Conservation (phyloP, 352 stramenopile species). For the Pythium volutum region DNA sequence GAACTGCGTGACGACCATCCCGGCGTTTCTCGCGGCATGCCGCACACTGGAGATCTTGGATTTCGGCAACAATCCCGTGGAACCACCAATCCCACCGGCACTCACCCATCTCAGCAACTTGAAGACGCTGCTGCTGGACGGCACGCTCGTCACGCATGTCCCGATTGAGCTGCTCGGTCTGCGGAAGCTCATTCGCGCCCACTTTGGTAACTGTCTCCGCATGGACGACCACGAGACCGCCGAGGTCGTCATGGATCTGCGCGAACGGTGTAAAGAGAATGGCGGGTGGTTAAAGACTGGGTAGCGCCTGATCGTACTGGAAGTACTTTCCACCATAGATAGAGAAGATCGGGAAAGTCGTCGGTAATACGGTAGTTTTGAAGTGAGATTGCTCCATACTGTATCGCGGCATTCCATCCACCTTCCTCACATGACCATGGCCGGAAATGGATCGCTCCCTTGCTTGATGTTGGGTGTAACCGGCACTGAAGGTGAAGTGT, state of each 20-base stretch:
- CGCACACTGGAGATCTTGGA: constrained; percentile 66
- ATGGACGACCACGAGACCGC: constrained; percentile 71
- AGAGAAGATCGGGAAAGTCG: not conserved
- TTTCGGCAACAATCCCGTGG: constrained; percentile 59
- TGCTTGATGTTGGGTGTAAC: no score
- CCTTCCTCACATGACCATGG: no score
- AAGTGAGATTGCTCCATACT: no score
- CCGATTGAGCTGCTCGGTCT: constrained; percentile 66
- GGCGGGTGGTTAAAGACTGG: constrained; percentile 64
- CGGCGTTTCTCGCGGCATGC: constrained; percentile 41
- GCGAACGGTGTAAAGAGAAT: constrained; percentile 45
- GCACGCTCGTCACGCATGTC: constrained; percentile 41
- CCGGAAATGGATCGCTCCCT: no score
- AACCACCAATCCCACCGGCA: constrained; percentile 35
- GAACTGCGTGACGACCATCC: constrained; percentile 53
- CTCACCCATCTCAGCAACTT: constrained; percentile 47
- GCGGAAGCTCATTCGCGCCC: constrained; percentile 43
- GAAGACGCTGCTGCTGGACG: constrained; percentile 67
- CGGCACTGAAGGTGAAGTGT: not conserved
- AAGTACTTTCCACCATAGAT: constrained; percentile 2
- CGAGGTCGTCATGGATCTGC: constrained; percentile 56
- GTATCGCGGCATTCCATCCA: no score
- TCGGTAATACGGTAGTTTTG: not conserved
- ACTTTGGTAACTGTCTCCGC: constrained; percentile 46
- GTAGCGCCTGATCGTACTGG: not conserved